Base-by-base conservation (phyloP, 1,284 basidiomycete species). In the Trichosporon inkin region DNA sequence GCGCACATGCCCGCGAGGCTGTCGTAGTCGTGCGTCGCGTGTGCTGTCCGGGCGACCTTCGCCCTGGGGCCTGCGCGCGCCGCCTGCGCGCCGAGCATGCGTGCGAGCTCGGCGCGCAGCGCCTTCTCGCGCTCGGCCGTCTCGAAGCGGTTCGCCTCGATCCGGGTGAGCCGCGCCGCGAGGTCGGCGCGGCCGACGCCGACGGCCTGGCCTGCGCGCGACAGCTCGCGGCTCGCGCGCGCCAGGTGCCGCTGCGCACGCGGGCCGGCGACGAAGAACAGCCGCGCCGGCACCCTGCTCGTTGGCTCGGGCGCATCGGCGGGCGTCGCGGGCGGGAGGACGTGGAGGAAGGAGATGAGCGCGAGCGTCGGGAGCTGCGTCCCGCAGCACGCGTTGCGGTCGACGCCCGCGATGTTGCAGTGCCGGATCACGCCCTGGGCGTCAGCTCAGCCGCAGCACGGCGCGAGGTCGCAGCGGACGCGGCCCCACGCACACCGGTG, bases 301-400 rank as follows among this genome's bases (percentile, higher is more conserved):
- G 44, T 55, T 1, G 70, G 68, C 24, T 60, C 63, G 8, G 68
- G 61, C 32, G 74, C 68, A 4, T 67, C 71, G 8, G 84, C 83
- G 6, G 86, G 84, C 16, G 77, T 70, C 0, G 73, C 62, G 0
- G 77, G 77, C 13, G 77, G 75, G 19, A 79, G 61, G 56, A 79
- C 63, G 62, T 80, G 79, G 13, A 80, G 69, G 53, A 68, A 65
- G 3, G 64, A 62, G 37, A 75, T 66, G 44, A 74, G 59, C 36
- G 71, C 69, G 10, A 80, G 67, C 32, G 63, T 60, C 3, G 76
- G 73, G 17, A 72, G 58, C 76, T 93, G 91, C 6, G 90, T 93
- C 8, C 91, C 91, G 67, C 91, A 93, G 77, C 90, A 94, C 60
- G 75, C 88, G 73, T 88, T 91, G 39, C 86, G 83, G 74, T 92